Evolutionary conservation across 2,329 filamentous ascomycete species (phyloP), one percentile per base, ranked within the genome.

Genomic region (Cladophialophora chaetospira): DNA sequence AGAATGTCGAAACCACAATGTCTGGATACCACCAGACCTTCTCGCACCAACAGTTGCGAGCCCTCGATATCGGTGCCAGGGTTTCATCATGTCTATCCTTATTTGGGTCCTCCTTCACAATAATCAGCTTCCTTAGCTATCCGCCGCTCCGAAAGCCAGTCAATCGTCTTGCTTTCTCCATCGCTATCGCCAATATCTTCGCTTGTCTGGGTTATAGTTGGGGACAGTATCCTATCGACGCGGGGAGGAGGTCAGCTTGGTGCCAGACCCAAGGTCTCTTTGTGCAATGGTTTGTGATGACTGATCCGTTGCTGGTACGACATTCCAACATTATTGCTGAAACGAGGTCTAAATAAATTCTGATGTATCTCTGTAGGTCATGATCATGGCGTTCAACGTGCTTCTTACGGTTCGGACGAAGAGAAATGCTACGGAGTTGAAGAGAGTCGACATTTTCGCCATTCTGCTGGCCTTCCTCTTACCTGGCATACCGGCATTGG

Each of bases 261-360:
- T 61, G 55, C 26, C 58, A 61, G 40, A 55, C 58, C 0, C 58
- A 61, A 38, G 58, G 51, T 0, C 43, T 61, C n/a, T 55, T 61
- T 8, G 58, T 61, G 17, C 55, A 52, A 23, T 61, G 58, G 58
- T 61, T 61, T 58, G 58, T 61, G 2, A 61, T 61, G 58, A 53
- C 58, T 10, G 58, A 61, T 44, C 58, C 58, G 11, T 28, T 61
- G 4, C 33, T 61, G 47, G 58, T 61, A 58, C 21, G 40, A 10
- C 25, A 2, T 15, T 23, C 35, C 28, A 25, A 2, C n/a, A n/a
- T n/a, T n/a, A n/a, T 25, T 44, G n/a, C 9, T 19, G 8, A 1
- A 21, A 21, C n/a, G 36, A 8, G 13, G 15, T 19, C 17, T 21
- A 19, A 4, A n/a, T 8, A 9, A 5, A 10, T 13, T 17, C 47